Evolutionary conservation across 2,329 filamentous ascomycete genomes (phyloP).

Genomic region (Exophiala spinifera): DNA sequence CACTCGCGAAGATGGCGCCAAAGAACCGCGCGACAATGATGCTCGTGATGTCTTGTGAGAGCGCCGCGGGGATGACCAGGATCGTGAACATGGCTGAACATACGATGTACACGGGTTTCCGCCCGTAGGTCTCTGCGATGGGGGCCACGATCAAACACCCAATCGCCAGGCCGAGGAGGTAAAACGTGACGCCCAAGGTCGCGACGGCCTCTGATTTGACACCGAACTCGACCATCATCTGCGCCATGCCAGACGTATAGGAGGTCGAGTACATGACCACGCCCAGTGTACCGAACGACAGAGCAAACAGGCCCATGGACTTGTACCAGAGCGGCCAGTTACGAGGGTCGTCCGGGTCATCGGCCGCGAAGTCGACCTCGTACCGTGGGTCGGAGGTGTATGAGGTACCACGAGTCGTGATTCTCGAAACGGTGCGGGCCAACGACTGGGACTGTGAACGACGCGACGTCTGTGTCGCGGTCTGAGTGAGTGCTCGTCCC

Average conservation of each 20-base stretch:
- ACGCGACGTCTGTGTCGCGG: constrained; percentile 17
- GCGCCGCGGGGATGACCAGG: constrained; percentile 67
- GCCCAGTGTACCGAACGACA: constrained; percentile 57
- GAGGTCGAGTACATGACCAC: constrained; percentile 72
- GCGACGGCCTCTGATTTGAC: constrained; percentile 58
- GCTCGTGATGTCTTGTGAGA: constrained; percentile 64
- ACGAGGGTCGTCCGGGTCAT: constrained; percentile 62
- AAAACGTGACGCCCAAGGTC: constrained; percentile 74
- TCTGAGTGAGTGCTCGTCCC: constrained; percentile 22
- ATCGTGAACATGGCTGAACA: constrained; percentile 64
- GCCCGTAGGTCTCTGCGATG: constrained; percentile 50
- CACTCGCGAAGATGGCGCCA: constrained; percentile 69
- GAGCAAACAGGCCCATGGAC: constrained; percentile 51
- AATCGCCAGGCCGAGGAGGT: constrained; percentile 69
- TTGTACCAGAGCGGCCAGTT: constrained; percentile 66
- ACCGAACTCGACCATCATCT: constrained; percentile 66
- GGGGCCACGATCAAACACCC: constrained; percentile 73
- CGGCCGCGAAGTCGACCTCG: constrained; percentile 68
- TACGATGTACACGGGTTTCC: constrained; percentile 61
- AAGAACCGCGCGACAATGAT: constrained; percentile 74
- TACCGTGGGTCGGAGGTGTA: constrained; percentile 57
- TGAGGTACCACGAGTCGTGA: constrained; percentile 46
- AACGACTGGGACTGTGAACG: constrained; percentile 12
- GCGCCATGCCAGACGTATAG: constrained; percentile 69
- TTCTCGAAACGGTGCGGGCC: constrained; percentile 32